phyloP scores from a whole-genome alignment of 208 protist genomes.

The Trypanosoma scelopori region DNA sequence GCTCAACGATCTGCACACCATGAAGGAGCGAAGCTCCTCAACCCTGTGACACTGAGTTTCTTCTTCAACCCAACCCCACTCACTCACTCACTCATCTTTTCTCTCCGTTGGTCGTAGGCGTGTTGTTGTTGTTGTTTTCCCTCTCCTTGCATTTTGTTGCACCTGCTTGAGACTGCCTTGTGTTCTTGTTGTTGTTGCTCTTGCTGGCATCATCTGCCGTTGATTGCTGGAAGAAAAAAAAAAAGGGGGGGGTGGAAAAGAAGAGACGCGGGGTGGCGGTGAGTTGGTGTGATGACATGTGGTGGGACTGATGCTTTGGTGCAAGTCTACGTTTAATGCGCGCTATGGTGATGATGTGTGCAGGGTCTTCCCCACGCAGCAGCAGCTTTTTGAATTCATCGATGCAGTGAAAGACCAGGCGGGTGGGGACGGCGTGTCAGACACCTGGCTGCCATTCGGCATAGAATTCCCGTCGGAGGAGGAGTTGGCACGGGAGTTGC shows the following conservation, averaged over 20 bases:
- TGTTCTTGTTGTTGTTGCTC: no score
- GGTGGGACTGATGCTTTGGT: slow-evolving; percentile 59
- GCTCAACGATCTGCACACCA: slow-evolving; percentile 45
- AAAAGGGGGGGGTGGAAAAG: no score
- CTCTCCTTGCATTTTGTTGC: no score
- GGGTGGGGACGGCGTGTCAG: neutral
- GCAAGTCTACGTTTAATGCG: slow-evolving; percentile 67
- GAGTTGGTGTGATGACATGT: neutral
- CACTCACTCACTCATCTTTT: no score
- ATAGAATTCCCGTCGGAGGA: slow-evolving; percentile 77
- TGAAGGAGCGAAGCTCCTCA: slow-evolving; percentile 20
- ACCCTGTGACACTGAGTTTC: neutral
- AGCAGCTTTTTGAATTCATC: slow-evolving; percentile 81
- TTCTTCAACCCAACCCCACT: neutral
- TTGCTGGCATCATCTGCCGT: no score
- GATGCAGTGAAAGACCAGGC: slow-evolving; percentile 24
- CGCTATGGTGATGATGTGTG: slow-evolving; percentile 46
- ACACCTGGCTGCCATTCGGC: slow-evolving; percentile 67
- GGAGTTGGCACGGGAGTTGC: slow-evolving; percentile 41
- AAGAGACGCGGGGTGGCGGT: neutral
- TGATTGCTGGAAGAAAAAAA: no score
- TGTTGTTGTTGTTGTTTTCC: no score
- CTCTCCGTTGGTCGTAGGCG: no score
- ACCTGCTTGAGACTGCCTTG: no score
- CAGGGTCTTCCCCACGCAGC: slow-evolving; percentile 64